These are phyloP conservation scores for Quercus tomentella DNA, from an alignment of 331 rosid species.

Conservation along the genomic window DNA sequence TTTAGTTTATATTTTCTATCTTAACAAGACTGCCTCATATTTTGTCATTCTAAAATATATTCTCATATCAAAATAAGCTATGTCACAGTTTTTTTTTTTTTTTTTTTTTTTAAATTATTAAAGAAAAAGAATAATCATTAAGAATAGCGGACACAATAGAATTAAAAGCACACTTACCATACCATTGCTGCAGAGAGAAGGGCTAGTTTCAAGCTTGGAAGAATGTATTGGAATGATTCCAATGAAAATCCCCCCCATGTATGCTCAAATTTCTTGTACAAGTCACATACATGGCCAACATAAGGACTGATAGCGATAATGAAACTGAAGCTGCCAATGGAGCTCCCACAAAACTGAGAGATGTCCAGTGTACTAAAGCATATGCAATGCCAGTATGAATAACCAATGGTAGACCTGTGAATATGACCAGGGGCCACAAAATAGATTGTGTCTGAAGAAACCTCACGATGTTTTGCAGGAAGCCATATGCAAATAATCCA, in stretches of 20 bases:
- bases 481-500: conserved; percentile 58
- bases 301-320: conserved; percentile 51
- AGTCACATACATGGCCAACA: conserved; percentile 35
- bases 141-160: background rate
- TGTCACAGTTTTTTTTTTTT: background rate
- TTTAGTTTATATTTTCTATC: too few relatives aligned
- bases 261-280: conserved; percentile 34
- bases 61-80: too few relatives aligned
- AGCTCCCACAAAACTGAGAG: conserved; percentile 58
- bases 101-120: background rate
- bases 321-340: conserved; percentile 60
- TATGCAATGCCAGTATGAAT: conserved; percentile 48
- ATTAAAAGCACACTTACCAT: conserved; percentile 42
- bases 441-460: conserved; percentile 75
- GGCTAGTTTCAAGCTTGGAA: conserved; percentile 54
- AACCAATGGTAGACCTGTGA: conserved; percentile 48
- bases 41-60: too few relatives aligned
- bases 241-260: conserved; percentile 40
- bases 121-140: background rate
- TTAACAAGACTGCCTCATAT: too few relatives aligned
- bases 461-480: conserved; percentile 63
- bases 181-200: conserved; percentile 78
- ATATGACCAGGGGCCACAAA: conserved; percentile 44
- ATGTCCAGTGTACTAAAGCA: conserved; percentile 41
- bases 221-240: conserved; percentile 34